Percentiles rank a stretch among this genome's conserved stretches.
phyloP scores from a whole-genome alignment of 129 eudicot genomes.

The carrot (Daucus carota) region DH1_v3.0 NC_030381.2:46341501-46342000 shows the following conservation, averaged over 20 bases:
- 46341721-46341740: not conserved
- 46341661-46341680: too few relatives aligned
- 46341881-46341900: too few relatives aligned
- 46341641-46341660: not conserved
- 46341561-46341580: slow-evolving; percentile 73
- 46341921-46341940: too few relatives aligned
- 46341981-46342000: too few relatives aligned
- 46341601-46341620: not conserved
- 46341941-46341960: too few relatives aligned
- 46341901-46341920: too few relatives aligned
- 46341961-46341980: too few relatives aligned
- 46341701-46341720: not conserved
- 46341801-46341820: too few relatives aligned
- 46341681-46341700: not conserved
- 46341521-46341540: slow-evolving; percentile 95
- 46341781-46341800: not conserved
- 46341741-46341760: not conserved
- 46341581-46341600: slow-evolving; percentile 18
- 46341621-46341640: not conserved
- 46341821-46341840: too few relatives aligned
- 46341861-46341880: too few relatives aligned
- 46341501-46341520: slow-evolving; percentile 86
- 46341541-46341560: slow-evolving; percentile 90
- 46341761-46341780: not conserved
- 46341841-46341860: too few relatives aligned